A percentile compares a stretch with the other conserved stretches of the same genome.
phyloP scores from a whole-genome alignment of 108 stramenopile species.

The Cyclotella distinguenda region DNA sequence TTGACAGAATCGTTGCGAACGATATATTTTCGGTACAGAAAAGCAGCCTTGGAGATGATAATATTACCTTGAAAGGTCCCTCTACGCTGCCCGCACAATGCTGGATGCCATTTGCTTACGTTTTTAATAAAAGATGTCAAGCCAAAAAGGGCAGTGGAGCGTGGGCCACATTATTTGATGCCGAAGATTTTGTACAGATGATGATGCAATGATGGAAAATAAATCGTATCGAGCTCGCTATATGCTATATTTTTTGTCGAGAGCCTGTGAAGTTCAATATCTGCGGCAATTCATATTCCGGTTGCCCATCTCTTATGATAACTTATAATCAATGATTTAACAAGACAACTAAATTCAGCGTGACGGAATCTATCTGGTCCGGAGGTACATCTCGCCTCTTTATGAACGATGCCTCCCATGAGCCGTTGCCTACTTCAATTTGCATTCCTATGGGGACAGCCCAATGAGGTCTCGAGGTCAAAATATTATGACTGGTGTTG shows the following conservation, averaged over 20 bases:
- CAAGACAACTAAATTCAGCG: conserved; percentile 26
- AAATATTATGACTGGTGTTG: not conserved
- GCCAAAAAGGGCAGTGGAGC: too few relatives aligned
- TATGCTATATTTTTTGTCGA: not conserved
- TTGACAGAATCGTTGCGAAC: too few relatives aligned
- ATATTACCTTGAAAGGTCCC: too few relatives aligned
- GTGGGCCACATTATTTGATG: too few relatives aligned
- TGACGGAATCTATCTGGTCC: conserved; percentile 30
- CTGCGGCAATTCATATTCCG: not conserved
- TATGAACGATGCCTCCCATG: conserved; percentile 82
- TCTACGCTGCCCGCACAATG: too few relatives aligned
- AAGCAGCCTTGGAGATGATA: too few relatives aligned
- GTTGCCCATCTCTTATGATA: not conserved
- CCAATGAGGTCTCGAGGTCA: conserved; percentile 1
- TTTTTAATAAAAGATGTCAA: too few relatives aligned
- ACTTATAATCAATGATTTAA: conserved; percentile 7
- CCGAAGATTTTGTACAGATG: too few relatives aligned
- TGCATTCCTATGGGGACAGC: conserved; percentile 68
- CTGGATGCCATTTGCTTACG: too few relatives aligned
- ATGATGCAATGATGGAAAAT: conserved; percentile 3
- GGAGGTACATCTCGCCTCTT: conserved; percentile 34
- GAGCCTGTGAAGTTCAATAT: not conserved
- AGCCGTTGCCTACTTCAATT: conserved; percentile 78
- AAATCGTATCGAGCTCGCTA: too few relatives aligned
- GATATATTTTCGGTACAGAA: too few relatives aligned